Conservation (phyloP, 1,284 basidiomycete genomes). For the Puccinia brachypodii region DNA sequence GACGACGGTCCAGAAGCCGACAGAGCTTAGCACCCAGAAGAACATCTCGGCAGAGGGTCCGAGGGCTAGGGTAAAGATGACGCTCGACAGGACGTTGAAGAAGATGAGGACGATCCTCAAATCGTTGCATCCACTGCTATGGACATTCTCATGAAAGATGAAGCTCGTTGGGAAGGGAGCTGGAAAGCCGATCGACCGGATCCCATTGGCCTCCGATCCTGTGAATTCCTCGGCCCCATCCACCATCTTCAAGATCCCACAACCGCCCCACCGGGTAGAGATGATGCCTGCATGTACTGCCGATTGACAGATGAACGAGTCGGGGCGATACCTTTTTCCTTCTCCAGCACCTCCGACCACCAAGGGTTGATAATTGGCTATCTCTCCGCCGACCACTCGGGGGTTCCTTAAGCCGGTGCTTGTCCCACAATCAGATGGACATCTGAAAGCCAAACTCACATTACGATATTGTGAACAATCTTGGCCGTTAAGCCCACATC, state of each 20-base stretch:
- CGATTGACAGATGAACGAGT: slow-evolving; percentile 56
- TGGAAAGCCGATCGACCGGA: slow-evolving; percentile 52
- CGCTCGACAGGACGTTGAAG: slow-evolving; percentile 49
- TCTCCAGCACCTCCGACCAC: slow-evolving; percentile 13
- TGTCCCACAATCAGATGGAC: slow-evolving; percentile 19
- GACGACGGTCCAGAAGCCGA: slow-evolving; percentile 23
- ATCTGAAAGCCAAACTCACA: slow-evolving; percentile 12
- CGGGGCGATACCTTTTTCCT: slow-evolving; percentile 52
- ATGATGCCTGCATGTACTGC: slow-evolving; percentile 56
- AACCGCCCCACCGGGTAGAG: slow-evolving; percentile 52
- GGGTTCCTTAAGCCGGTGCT: slow-evolving; percentile 19
- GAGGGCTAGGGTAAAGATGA: slow-evolving; percentile 4
- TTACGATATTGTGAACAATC: neutral
- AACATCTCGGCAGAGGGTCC: neutral
- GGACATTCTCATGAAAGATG: slow-evolving; percentile 47
- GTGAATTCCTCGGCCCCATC: slow-evolving; percentile 51
- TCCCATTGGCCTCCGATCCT: slow-evolving; percentile 49
- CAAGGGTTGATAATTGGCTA: slow-evolving; percentile 15
- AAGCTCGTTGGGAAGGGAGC: slow-evolving; percentile 53
- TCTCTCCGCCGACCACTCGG: slow-evolving; percentile 8
- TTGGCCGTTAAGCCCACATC: slow-evolving; percentile 18
- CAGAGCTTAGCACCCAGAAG: slow-evolving; percentile 46
- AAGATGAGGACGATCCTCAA: slow-evolving; percentile 54
- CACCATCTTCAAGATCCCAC: slow-evolving; percentile 52
- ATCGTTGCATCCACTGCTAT: slow-evolving; percentile 28